Evolutionary conservation across 306 rosid species (phyloP), one percentile per base, ranked within the genome.

Genomic region (Cucumis cinereus): DNA sequence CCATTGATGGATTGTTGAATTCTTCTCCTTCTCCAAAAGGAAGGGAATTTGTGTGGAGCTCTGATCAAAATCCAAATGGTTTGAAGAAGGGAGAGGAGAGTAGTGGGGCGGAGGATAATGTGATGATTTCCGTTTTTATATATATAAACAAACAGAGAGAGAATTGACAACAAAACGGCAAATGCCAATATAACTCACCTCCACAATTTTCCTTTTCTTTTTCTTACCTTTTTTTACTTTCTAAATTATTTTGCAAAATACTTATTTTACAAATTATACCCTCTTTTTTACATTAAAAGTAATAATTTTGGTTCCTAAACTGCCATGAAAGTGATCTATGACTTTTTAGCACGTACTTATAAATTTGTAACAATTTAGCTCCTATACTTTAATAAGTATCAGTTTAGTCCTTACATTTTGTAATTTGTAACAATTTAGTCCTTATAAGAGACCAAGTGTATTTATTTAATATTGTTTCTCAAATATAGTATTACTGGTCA

Each of bases 1-100:
- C 83, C 92, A 85, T 87, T 22, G 20, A 35, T 78, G 52, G 20
- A 35, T 78, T 16, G 52, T 4, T 2, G 41, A 30, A 30, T 30
- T 45, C 58, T 30, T 45, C 58, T 38, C 57, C 70, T 49, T 45
- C 75, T 72, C 19, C 28, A 13, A 74, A 74, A 17, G 22, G 6
- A 77, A 9, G 22, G 22, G 8, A 77, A 61, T 28, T 47, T 77
- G 53, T 16, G 52, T 64, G 70, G 49, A 75, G 8, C 20, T 45
- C 53, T 6, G 75, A 69, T 22, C 22, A 50, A 50, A 45, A 45
- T 45, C 17, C 3, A 23, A 14, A 70, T 1, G 49, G 6, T 53
- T 45, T 15, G 73, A 50, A 40, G 50, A 16, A 53, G 54, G 24
- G 54, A 56, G 58, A 26, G 55, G 74, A 68, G 52, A 17, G 69